Evolutionary conservation across 1,139 yeast species (phyloP).

Genomic region (Oligophagozyma castellii): DNA sequence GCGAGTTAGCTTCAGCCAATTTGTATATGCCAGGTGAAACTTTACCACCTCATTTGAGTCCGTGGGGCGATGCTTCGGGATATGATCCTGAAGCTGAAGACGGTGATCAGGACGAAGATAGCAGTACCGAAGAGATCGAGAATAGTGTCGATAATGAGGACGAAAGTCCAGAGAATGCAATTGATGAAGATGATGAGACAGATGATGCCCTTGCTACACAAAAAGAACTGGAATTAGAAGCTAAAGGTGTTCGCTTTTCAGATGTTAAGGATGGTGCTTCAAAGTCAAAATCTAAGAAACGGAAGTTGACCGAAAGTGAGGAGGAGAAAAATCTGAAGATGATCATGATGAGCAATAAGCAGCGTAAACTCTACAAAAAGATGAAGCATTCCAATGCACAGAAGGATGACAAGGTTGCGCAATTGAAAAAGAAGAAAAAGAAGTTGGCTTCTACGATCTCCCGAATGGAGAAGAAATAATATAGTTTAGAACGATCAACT

Average conservation of each 20-base stretch:
- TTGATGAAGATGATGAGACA: conserved; percentile 30
- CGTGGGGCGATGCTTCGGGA: conserved; percentile 95
- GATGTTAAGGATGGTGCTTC: conserved; percentile 31
- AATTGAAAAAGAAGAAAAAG: conserved; percentile 64
- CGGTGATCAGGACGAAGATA: conserved; percentile 38
- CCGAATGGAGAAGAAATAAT: conserved; percentile 39
- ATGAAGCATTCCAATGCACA: conserved; percentile 86
- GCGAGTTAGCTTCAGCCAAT: conserved; percentile 58
- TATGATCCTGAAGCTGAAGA: conserved; percentile 66
- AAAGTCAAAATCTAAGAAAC: conserved; percentile 23
- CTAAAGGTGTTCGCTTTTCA: conserved; percentile 68
- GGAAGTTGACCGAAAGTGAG: conserved; percentile 33
- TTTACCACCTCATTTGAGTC: conserved; percentile 91
- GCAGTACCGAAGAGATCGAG: conserved; percentile 36
- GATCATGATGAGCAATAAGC: conserved; percentile 97
- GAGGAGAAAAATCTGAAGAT: conserved; percentile 80
- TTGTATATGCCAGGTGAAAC: conserved; percentile 88
- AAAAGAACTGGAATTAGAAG: conserved; percentile 82
- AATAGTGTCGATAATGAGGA: conserved; percentile 34
- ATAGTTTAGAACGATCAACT: neutral
- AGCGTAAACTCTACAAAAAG: conserved; percentile 85
- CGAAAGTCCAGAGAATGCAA: conserved; percentile 23
- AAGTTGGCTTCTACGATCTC: conserved; percentile 57
- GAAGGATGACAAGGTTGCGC: conserved; percentile 68
- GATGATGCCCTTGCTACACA: conserved; percentile 53